Evolutionary conservation across 768 basidiomycete genomes (phyloP).

Genomic region (Suillus cothurnatus): DNA sequence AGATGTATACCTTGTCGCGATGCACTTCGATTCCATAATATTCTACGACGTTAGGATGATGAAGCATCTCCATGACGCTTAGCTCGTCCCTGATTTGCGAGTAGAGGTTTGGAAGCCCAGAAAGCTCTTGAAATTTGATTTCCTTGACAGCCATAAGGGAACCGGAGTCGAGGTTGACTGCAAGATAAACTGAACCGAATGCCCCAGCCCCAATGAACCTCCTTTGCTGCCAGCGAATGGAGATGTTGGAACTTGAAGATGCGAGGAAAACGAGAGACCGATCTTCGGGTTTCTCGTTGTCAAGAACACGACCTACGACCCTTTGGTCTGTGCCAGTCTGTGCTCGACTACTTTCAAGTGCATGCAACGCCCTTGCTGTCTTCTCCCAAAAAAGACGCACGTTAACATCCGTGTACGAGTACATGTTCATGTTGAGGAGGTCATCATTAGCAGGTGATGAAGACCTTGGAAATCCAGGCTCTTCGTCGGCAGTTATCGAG

Average conservation of each 20-base stretch:
- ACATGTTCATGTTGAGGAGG: conserved; percentile 26
- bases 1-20: conserved; percentile 98
- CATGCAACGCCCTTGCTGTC: conserved; percentile 55
- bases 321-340: conserved; percentile 68
- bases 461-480: conserved; percentile 52
- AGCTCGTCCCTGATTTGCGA: conserved; percentile 95
- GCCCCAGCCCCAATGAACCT: conserved; percentile 98
- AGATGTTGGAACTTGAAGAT: conserved; percentile 93
- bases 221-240: conserved; percentile 97
- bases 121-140: conserved; percentile 93
- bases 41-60: conserved; percentile 97
- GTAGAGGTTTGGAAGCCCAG: conserved; percentile 85
- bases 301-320: conserved; percentile 87
- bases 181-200: conserved; percentile 99
- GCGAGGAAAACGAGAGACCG: conserved; percentile 93
- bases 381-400: conserved; percentile 80
- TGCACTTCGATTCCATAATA: conserved; percentile 99
- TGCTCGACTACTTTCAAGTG: conserved; percentile 67
- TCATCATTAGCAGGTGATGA: conserved; percentile 40
- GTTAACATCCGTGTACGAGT: conserved; percentile 59
- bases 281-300: conserved; percentile 92
- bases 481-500: conserved; percentile 46
- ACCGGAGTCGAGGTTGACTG: conserved; percentile 94
- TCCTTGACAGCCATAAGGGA: conserved; percentile 99
- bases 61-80: conserved; percentile 96